These are phyloP conservation scores for Dendryphion nanum DNA, from an alignment of 2,329 filamentous ascomycete genomes.

Conservation along the genomic window DNA sequence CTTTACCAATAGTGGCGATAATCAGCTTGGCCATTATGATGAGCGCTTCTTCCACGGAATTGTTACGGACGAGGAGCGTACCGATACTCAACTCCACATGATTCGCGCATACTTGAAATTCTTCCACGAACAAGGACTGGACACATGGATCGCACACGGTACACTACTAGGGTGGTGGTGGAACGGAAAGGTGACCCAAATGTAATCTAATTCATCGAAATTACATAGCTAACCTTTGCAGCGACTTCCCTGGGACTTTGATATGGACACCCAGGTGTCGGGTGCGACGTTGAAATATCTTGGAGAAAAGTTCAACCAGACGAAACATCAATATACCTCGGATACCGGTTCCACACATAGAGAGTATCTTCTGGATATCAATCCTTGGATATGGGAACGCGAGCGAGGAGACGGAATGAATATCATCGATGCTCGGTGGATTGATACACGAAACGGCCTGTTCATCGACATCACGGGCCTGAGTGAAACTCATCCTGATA, in stretches of 20 bases:
- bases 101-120: slow-evolving; percentile 71
- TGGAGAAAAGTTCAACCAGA: slow-evolving; percentile 66
- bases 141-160: slow-evolving; percentile 86
- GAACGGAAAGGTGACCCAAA: slow-evolving; percentile 59
- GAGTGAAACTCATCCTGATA: slow-evolving; percentile 62
- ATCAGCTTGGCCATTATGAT: slow-evolving; percentile 71
- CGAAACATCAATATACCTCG: slow-evolving; percentile 50
- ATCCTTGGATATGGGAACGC: slow-evolving; percentile 65
- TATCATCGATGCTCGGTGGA: slow-evolving; percentile 82
- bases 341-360: slow-evolving; percentile 41
- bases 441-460: slow-evolving; percentile 71
- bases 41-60: slow-evolving; percentile 64
- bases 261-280: slow-evolving; percentile 78
- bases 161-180: slow-evolving; percentile 88
- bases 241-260: slow-evolving; percentile 81
- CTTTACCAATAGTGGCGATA: slow-evolving; percentile 33
- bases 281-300: slow-evolving; percentile 65
- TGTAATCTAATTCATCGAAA: too few relatives aligned
- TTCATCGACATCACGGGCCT: slow-evolving; percentile 83
- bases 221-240: too few relatives aligned
- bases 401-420: slow-evolving; percentile 68
- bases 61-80: slow-evolving; percentile 65
- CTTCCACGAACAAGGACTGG: slow-evolving; percentile 62
- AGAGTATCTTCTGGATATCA: slow-evolving; percentile 72
- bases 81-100: slow-evolving; percentile 65